Evolutionary conservation across 345 rosid species (phyloP).

Genomic region (Odontarrhena argentea): DNA sequence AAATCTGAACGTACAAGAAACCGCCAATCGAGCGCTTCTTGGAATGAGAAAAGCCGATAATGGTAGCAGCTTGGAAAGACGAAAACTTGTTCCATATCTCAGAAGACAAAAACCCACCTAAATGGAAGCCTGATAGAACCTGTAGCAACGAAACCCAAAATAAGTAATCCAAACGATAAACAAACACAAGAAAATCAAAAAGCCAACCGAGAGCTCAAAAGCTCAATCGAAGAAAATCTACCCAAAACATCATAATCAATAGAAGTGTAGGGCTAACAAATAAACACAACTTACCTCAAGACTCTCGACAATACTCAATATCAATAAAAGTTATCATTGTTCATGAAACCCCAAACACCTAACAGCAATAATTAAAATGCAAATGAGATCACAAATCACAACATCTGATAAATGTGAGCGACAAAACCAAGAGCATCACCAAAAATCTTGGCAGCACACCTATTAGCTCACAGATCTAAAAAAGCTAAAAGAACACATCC

Average conservation of each 20-base stretch:
- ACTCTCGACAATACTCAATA: conserved; percentile 7
- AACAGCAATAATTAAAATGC: not conserved
- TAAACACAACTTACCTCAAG: conserved; percentile 12
- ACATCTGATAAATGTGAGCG: not conserved
- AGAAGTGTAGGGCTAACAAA: not conserved
- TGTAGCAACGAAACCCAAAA: conserved; percentile 30
- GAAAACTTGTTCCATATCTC: conserved; percentile 76
- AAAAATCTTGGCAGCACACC: not conserved
- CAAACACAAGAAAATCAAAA: not conserved
- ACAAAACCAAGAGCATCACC: not conserved
- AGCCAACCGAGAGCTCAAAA: conserved; percentile 2
- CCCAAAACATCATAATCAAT: not conserved
- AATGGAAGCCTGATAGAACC: conserved; percentile 59
- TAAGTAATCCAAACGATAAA: not conserved
- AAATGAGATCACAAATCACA: conserved; percentile 5
- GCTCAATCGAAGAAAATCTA: not conserved
- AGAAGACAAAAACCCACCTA: conserved; percentile 41
- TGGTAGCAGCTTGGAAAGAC: conserved; percentile 70
- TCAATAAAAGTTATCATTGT: not conserved
- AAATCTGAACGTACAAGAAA: conserved; percentile 76
- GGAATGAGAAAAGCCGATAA: conserved; percentile 65
- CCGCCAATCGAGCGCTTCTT: conserved; percentile 95
- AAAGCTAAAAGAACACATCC: conserved; percentile 1
- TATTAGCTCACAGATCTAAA: conserved; percentile 12
- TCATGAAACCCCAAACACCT: not conserved